These are phyloP conservation scores for Castanea crenata DNA, from an alignment of 306 rosid species.

Conservation along the genomic window DNA sequence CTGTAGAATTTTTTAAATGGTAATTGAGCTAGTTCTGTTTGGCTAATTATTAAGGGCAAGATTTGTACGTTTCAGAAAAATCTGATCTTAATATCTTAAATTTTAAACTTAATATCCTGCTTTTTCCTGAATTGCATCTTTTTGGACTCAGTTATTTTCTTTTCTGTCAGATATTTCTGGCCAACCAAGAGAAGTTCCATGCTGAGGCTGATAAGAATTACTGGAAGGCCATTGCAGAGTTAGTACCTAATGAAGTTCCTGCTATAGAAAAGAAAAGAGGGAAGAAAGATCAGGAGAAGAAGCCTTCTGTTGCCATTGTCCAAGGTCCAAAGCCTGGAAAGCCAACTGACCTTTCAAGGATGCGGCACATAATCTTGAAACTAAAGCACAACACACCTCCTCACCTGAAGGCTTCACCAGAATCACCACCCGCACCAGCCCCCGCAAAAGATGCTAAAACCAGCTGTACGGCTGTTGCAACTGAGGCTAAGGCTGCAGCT, in stretches of 20 bases:
- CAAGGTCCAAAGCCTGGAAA: slow-evolving; percentile 53
- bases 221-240: slow-evolving; percentile 50
- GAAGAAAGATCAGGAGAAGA: slow-evolving; percentile 41
- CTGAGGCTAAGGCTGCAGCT: neutral
- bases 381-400: slow-evolving; percentile 43
- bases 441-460: slow-evolving; percentile 11
- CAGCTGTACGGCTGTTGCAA: neutral
- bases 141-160: neutral
- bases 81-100: neutral
- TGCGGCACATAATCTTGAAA: slow-evolving; percentile 41
- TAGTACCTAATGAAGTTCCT: slow-evolving; percentile 44
- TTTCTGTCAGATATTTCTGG: slow-evolving; percentile 28
- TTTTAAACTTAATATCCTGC: neutral
- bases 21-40: neutral
- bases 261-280: slow-evolving; percentile 36
- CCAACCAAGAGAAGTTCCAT: slow-evolving; percentile 47
- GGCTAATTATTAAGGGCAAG: neutral
- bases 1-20: no score
- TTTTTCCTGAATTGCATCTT: neutral
- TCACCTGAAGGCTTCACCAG: slow-evolving; percentile 30
- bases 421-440: slow-evolving; percentile 4
- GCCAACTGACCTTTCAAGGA: slow-evolving; percentile 47
- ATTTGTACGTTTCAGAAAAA: no score
- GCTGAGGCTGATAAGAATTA: slow-evolving; percentile 38
- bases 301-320: slow-evolving; percentile 27